Conservation (phyloP, 805 yeast genomes). For the Kodamaea sagamina region DNA sequence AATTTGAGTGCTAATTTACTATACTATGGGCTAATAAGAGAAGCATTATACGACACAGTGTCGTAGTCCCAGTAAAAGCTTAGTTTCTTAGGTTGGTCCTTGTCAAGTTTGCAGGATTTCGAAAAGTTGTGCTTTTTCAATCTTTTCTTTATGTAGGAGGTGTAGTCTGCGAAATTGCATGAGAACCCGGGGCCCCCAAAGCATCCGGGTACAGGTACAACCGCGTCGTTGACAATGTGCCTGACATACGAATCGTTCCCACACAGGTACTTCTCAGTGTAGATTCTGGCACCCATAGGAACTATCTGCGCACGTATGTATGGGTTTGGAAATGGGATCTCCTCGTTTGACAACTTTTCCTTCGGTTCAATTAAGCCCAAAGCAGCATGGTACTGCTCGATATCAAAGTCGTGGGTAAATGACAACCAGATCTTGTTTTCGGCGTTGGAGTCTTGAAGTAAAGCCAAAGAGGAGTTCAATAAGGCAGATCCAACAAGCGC, state of each 20-base stretch:
- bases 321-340: conserved; percentile 47
- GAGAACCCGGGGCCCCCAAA: conserved; percentile 43
- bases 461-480: conserved; percentile 48
- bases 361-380: conserved; percentile 52
- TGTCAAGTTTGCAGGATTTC: conserved; percentile 28
- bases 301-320: conserved; percentile 44
- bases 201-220: conserved; percentile 35
- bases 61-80: conserved; percentile 47
- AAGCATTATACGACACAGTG: conserved; percentile 24
- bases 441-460: conserved; percentile 42
- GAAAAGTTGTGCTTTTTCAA: conserved; percentile 28
- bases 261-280: conserved; percentile 37
- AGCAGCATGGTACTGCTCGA: conserved; percentile 61
- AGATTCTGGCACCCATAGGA: conserved; percentile 42
- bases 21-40: conserved; percentile 11
- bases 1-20: background rate
- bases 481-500: conserved; percentile 60
- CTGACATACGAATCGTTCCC: conserved; percentile 37
- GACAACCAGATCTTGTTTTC: conserved; percentile 59
- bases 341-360: conserved; percentile 42
- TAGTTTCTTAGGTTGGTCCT: conserved; percentile 26
- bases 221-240: conserved; percentile 40
- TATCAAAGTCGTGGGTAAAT: conserved; percentile 73
- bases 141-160: conserved; percentile 29
- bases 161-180: conserved; percentile 37